Evolutionary conservation across 169 alveolate genomes (phyloP).

Genomic region (Plasmodium adleri): DNA sequence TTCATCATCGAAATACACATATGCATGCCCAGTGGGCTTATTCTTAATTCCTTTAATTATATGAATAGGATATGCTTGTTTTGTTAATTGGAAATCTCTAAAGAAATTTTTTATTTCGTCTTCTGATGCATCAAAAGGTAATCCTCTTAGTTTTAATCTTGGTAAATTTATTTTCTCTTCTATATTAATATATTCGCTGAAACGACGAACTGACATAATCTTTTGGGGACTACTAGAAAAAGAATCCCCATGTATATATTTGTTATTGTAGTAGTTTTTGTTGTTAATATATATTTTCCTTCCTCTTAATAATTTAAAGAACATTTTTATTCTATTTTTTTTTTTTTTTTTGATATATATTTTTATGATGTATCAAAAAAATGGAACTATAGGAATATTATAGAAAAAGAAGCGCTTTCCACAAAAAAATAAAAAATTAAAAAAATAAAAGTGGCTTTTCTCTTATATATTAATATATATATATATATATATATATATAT

Average conservation of each 20-base stretch:
- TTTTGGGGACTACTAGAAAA: not conserved
- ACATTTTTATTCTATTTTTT: constrained; percentile 3
- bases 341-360: not conserved
- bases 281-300: not conserved
- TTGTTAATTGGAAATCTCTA: constrained; percentile 41
- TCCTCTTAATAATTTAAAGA: constrained; percentile 1
- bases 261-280: too few species aligned
- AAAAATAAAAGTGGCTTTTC: too few species aligned
- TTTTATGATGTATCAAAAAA: not conserved
- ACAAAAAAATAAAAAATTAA: too few species aligned
- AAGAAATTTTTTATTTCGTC: constrained; percentile 70
- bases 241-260: not conserved
- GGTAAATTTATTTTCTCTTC: constrained; percentile 65
- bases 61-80: constrained; percentile 29
- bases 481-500: too few species aligned
- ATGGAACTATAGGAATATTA: too few species aligned
- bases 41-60: constrained; percentile 52
- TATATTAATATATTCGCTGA: constrained; percentile 38
- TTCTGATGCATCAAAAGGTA: constrained; percentile 62
- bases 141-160: constrained; percentile 57
- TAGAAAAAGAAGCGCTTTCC: too few species aligned
- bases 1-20: constrained; percentile 70
- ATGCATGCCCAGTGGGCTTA: constrained; percentile 73
- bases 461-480: too few species aligned
- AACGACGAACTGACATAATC: not conserved